phyloP scores from a whole-genome alignment of 306 rosid species.

The Casuarina cunninghamiana region DNA sequence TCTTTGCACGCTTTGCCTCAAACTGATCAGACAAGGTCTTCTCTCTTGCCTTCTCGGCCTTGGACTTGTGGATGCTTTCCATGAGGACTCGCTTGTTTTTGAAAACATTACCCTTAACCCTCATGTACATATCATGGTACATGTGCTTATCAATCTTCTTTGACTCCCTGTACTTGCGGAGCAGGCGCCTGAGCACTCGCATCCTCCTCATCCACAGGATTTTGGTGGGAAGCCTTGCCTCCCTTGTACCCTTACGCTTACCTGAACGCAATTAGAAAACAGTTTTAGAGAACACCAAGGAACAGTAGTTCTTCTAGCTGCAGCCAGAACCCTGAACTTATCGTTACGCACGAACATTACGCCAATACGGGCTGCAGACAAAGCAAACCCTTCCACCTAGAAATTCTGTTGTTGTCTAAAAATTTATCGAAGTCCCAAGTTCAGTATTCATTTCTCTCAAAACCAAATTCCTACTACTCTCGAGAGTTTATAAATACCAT shows the following conservation, averaged over 20 bases:
- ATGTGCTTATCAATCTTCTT: conserved; percentile 96
- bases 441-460: neutral
- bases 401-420: neutral
- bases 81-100: conserved; percentile 93
- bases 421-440: no score
- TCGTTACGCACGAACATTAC: neutral
- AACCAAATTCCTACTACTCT: neutral
- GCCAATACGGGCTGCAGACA: neutral
- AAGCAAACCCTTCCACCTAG: neutral
- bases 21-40: conserved; percentile 92
- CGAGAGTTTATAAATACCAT: conserved; percentile 49
- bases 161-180: conserved; percentile 88
- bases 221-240: conserved; percentile 95
- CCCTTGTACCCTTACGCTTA: conserved; percentile 96
- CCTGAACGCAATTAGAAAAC: conserved; percentile 38
- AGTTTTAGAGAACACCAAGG: neutral
- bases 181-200: conserved; percentile 94
- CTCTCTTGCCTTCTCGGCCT: conserved; percentile 98
- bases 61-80: conserved; percentile 97
- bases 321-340: neutral
- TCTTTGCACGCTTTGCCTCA: conserved; percentile 94
- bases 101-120: conserved; percentile 96
- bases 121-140: conserved; percentile 99
- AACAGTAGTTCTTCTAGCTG: neutral
- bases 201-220: conserved; percentile 96